phyloP scores from a whole-genome alignment of 352 stramenopile species.

The Discostella stelligera region DNA sequence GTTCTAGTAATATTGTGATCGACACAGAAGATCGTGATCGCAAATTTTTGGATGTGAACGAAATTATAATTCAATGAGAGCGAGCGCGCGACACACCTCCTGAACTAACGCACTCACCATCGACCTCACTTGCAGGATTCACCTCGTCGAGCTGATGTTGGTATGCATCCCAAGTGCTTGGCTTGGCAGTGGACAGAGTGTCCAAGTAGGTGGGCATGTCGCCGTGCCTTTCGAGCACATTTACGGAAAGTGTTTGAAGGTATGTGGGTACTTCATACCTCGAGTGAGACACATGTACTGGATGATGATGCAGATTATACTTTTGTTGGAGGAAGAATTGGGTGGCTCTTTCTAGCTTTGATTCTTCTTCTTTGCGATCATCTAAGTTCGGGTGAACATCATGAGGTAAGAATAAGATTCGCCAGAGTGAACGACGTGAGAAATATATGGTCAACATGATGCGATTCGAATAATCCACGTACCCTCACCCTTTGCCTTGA shows the following conservation, averaged over 20 bases:
- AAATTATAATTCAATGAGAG: no score
- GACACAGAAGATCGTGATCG: not conserved
- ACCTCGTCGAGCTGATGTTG: conserved; percentile 14
- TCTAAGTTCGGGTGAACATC: not conserved
- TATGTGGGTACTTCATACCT: conserved; percentile 8
- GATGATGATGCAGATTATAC: conserved; percentile 32
- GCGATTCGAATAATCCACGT: not conserved
- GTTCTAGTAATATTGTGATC: conserved; percentile 7
- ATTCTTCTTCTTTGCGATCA: not conserved
- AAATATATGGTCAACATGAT: not conserved
- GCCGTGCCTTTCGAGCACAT: not conserved
- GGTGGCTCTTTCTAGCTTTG: conserved; percentile 18
- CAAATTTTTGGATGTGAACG: no score
- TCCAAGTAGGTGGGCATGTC: conserved; percentile 18
- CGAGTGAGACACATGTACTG: conserved; percentile 10
- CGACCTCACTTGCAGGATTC: conserved; percentile 2
- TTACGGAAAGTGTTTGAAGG: conserved; percentile 15
- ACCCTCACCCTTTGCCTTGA: not conserved
- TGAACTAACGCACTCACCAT: not conserved
- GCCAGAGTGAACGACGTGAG: not conserved
- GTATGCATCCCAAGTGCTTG: conserved; percentile 30
- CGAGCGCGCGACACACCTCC: not conserved
- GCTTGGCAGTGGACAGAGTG: conserved; percentile 22
- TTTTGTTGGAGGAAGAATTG: conserved; percentile 22
- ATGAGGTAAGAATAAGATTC: not conserved